Conservation (phyloP, 352 stramenopile genomes). For the Phytophthora sp. region DNA sequence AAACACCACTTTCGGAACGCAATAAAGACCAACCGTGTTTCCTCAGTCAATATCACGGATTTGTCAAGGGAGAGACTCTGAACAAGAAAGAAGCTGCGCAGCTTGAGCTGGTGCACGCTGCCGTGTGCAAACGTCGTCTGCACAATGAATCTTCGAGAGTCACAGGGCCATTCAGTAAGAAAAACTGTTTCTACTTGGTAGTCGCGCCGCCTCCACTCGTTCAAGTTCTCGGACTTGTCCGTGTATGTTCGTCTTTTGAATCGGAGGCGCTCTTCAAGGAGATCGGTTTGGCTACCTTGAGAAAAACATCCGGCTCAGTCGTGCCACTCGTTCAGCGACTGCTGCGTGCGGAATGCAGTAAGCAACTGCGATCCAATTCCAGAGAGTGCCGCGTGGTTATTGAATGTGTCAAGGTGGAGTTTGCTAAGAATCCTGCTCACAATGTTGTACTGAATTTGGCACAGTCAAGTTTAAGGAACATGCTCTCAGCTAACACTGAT, state of each 20-base stretch:
- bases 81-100: slow-evolving; percentile 36
- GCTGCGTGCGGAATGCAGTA: slow-evolving; percentile 43
- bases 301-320: slow-evolving; percentile 14
- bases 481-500: slow-evolving; percentile 11
- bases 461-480: slow-evolving; percentile 16
- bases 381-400: slow-evolving; percentile 55
- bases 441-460: slow-evolving; percentile 34
- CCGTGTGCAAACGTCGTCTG: slow-evolving; percentile 18
- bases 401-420: slow-evolving; percentile 35
- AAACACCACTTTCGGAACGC: slow-evolving; percentile 40
- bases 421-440: slow-evolving; percentile 22
- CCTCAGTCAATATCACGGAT: slow-evolving; percentile 70
- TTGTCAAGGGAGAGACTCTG: slow-evolving; percentile 40
- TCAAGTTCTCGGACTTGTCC: slow-evolving; percentile 47
- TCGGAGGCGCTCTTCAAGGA: slow-evolving; percentile 46
- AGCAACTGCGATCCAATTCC: slow-evolving; percentile 41
- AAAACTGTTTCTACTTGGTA: slow-evolving; percentile 55
- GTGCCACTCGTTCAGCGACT: slow-evolving; percentile 44
- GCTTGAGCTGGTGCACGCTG: slow-evolving; percentile 41
- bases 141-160: slow-evolving; percentile 1
- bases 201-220: slow-evolving; percentile 50
- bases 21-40: slow-evolving; percentile 51
- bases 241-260: slow-evolving; percentile 24
- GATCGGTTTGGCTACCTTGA: slow-evolving; percentile 28
- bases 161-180: slow-evolving; percentile 32